These are phyloP conservation scores for Claviceps maximensis DNA, from an alignment of 2,329 filamentous ascomycete genomes.

Conservation along the genomic window DNA sequence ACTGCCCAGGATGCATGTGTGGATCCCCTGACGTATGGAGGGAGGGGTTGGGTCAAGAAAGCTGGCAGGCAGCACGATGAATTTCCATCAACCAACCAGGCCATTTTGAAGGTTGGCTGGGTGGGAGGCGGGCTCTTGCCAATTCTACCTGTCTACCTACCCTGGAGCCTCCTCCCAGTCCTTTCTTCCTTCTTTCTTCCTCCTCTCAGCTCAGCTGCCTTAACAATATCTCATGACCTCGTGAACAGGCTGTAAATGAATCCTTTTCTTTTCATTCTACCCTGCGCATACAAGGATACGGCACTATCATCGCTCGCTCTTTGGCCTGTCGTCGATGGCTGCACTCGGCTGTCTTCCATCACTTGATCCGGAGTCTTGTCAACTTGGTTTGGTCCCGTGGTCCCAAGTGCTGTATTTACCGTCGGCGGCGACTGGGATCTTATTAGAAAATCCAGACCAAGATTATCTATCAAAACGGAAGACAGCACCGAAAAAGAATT, in stretches of 20 bases:
- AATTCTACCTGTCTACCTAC: not conserved
- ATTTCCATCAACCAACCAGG: no score
- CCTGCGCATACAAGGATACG: not conserved
- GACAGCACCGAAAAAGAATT: not conserved
- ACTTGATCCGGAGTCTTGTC: not conserved
- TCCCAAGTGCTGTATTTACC: not conserved
- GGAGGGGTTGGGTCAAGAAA: no score
- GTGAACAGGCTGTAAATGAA: conserved; percentile 8
- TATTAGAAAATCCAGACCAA: not conserved
- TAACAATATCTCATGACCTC: conserved; percentile 3
- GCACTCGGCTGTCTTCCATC: not conserved
- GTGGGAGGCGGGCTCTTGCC: not conserved
- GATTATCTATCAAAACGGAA: not conserved
- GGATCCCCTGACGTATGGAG: not conserved
- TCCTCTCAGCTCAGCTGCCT: no score
- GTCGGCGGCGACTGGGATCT: not conserved
- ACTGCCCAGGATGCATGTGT: not conserved
- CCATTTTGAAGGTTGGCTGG: no score
- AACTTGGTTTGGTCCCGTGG: not conserved
- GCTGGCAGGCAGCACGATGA: no score
- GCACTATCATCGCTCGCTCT: not conserved
- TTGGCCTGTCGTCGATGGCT: not conserved
- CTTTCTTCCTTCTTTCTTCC: not conserved
- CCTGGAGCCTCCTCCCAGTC: not conserved
- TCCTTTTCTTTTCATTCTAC: conserved; percentile 7